Base-by-base conservation (phyloP, 2,329 filamentous ascomycete genomes). In the Lasiodiplodia sp. region DNA sequence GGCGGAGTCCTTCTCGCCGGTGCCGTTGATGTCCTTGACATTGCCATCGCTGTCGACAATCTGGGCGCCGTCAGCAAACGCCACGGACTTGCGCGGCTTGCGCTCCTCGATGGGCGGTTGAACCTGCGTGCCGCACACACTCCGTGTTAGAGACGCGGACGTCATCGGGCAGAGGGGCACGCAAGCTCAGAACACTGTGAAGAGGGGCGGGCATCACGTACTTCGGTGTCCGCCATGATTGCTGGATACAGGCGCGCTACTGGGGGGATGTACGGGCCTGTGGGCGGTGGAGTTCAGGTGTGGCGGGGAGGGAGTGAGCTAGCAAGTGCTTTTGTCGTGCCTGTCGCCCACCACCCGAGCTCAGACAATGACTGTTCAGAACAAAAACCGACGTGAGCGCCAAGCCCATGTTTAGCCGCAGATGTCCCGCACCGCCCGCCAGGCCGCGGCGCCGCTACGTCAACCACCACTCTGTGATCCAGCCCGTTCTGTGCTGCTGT, bases 11-110 rank as follows among this genome's bases (percentile, higher is more conserved):
- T 94, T 94, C 75, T 91, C 86, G 76, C 93, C 92, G 76, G 91
- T 86, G 73, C 90, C 87, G 80, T 92, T 89, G 80, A 89, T 86
- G 82, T 92, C 90, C 76, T 88, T 93, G 78, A 97, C 89, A 79
- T 91, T 89, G 76, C 95, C 95, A 86, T 97, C 92, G 82, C 89
- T 88, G 85, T 97, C 92, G 80, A 97, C 94, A 76, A 97, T 89
- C 73, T 92, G 88, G 75, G 93, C 88, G 77, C 93, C 92, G 82
- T 96, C 92, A 79, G 91, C 94, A 82, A 98, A 98, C 72, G 94
- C 91, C 77, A 98, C 95, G 57, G 93, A 96, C 84, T 98, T 97
- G 83, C 94, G 92, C 77, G 91, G 89, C 82, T 92, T 94, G 78
- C 87, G 87, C 76, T 90, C 86, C 70, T 79, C 73, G 47, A 14